Evolutionary conservation across 2,329 filamentous ascomycete species (phyloP).

Genomic region (Zarea fungicola): DNA sequence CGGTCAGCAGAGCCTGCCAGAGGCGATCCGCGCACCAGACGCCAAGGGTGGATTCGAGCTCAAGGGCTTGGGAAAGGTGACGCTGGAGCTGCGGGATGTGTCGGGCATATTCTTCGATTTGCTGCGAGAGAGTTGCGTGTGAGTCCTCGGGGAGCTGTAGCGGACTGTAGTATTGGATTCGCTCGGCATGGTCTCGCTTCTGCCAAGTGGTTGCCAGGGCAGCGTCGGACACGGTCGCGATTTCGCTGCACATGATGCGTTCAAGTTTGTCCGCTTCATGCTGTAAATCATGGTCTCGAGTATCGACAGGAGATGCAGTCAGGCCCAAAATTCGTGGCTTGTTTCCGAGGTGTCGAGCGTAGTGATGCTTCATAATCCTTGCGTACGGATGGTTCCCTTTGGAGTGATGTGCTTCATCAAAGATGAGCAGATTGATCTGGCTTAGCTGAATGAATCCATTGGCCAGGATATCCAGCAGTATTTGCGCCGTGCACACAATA

Average conservation of each 20-base stretch:
- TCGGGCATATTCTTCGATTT: conserved; percentile 43
- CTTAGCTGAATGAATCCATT: conserved; percentile 75
- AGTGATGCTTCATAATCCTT: conserved; percentile 83
- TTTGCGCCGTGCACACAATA: conserved; percentile 87
- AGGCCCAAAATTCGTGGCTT: conserved; percentile 81
- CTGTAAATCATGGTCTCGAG: conserved; percentile 62
- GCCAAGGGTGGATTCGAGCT: conserved; percentile 64
- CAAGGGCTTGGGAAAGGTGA: conserved; percentile 51
- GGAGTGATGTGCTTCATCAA: conserved; percentile 94
- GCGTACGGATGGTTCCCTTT: conserved; percentile 94
- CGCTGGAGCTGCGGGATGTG: conserved; percentile 43
- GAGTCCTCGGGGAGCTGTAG: conserved; percentile 41
- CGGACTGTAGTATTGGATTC: conserved; percentile 38
- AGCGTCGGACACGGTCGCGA: conserved; percentile 62
- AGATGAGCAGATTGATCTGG: conserved; percentile 83
- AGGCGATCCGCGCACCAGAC: conserved; percentile 79
- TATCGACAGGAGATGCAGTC: conserved; percentile 93
- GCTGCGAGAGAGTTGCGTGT: conserved; percentile 59
- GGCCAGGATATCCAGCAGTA: conserved; percentile 72
- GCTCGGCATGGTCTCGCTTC: conserved; percentile 41
- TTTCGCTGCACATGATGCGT: conserved; percentile 69
- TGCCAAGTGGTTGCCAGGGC: conserved; percentile 22
- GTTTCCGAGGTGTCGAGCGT: conserved; percentile 46
- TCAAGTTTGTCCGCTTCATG: conserved; percentile 71
- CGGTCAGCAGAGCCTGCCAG: conserved; percentile 66